Conservation (phyloP, 1,139 yeast genomes). For the Geotrichum macrosporum region DNA sequence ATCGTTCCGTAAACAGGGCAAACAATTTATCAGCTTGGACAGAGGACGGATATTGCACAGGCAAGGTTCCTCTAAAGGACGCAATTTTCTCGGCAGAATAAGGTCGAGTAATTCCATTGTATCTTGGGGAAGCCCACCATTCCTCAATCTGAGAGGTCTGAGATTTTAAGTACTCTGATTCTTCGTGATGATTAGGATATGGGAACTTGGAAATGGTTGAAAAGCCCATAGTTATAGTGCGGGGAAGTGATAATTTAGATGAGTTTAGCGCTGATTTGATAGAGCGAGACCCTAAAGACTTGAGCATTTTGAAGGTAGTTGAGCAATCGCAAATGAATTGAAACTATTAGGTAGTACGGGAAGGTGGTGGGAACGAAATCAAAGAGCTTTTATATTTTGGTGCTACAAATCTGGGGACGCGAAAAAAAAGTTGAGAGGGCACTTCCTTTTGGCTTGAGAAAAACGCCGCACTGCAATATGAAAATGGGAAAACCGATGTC, state of each 20-base stretch:
- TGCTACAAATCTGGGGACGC: too few relatives aligned
- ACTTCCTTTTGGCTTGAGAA: too few relatives aligned
- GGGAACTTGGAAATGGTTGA: constrained; percentile 39
- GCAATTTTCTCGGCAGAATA: constrained; percentile 54
- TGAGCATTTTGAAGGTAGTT: constrained; percentile 2
- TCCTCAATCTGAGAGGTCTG: constrained; percentile 41
- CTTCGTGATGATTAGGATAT: constrained; percentile 38
- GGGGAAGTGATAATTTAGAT: too few relatives aligned
- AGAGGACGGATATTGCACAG: constrained; percentile 49
- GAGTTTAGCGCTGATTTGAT: background rate
- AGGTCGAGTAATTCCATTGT: constrained; percentile 48
- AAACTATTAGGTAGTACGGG: too few relatives aligned
- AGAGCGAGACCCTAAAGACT: background rate
- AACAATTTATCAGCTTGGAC: constrained; percentile 53
- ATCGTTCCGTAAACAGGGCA: constrained; percentile 43
- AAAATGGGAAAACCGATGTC: too few relatives aligned
- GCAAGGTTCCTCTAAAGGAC: constrained; percentile 49
- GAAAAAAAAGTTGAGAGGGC: too few relatives aligned
- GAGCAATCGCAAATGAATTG: too few relatives aligned
- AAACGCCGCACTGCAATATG: too few relatives aligned
- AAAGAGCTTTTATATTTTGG: too few relatives aligned
- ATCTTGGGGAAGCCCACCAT: constrained; percentile 54
- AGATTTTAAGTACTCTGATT: constrained; percentile 32
- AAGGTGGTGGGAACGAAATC: too few relatives aligned
- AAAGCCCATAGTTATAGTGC: background rate